Percentiles rank a stretch among this genome's conserved stretches.
Conservation (phyloP, 345 rosid genomes). For the Gossypium raimondii region DNA sequence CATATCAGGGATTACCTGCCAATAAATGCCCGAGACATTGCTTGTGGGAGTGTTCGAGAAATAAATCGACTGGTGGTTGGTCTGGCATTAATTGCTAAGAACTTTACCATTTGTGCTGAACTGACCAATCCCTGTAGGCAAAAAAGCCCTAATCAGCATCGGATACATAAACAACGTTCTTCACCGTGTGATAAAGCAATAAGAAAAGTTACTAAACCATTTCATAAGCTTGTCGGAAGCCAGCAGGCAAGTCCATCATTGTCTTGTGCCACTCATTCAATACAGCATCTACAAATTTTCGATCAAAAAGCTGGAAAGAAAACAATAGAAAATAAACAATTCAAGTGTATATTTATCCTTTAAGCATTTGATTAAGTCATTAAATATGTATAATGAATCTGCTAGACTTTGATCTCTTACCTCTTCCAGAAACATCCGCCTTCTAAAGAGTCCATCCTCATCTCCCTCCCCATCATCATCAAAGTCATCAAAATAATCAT, state of each 20-base stretch:
- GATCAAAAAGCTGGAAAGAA: constrained; percentile 69
- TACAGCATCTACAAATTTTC: constrained; percentile 89
- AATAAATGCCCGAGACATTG: constrained; percentile 82
- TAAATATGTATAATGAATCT: background rate
- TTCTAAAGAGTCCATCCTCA: constrained; percentile 86
- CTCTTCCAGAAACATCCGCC: constrained; percentile 79
- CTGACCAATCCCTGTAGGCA: constrained; percentile 87
- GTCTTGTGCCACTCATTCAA: constrained; percentile 96
- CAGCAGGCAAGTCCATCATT: constrained; percentile 93
- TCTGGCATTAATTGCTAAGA: constrained; percentile 86
- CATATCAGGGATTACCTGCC: constrained; percentile 63
- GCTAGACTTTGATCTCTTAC: constrained; percentile 32
- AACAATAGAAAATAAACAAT: constrained; percentile 10
- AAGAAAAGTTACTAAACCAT: constrained; percentile 46
- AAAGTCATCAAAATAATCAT: constrained; percentile 85
- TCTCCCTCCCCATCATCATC: constrained; percentile 90
- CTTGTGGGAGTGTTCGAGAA: constrained; percentile 82
- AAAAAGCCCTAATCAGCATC: constrained; percentile 25
- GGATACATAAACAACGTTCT: constrained; percentile 8
- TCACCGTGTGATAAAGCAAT: constrained; percentile 14
- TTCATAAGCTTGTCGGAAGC: constrained; percentile 94
- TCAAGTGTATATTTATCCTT: background rate
- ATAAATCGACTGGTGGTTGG: constrained; percentile 82
- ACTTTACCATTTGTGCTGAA: constrained; percentile 93
- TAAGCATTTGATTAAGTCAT: background rate